Evolutionary conservation across 306 rosid species (phyloP), one percentile per base, ranked within the genome.

Genomic region (Vicia sativa): DNA sequence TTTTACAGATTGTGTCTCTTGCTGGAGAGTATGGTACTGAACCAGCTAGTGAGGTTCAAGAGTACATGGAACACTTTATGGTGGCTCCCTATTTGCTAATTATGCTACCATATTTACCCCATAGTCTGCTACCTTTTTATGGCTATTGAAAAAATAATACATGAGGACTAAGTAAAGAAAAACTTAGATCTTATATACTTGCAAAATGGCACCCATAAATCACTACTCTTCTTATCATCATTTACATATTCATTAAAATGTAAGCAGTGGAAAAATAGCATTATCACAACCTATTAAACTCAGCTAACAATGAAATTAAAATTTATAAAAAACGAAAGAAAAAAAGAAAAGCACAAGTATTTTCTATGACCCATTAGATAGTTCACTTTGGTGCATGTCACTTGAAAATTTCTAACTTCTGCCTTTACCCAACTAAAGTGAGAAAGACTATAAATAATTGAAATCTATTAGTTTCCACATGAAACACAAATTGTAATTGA

Each of bases 21-120:
- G 7, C 8, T 0, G 7, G 15, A 0, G 86, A 71, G 57, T 61
- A 31, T 66, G 80, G 86, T 5, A 66, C 3, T 14, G 57, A 65
- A 9, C 9, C 31, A 39, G 75, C 5, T 1, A 78, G 78, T 62
- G 86, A 81, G 59, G 78, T 78, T 74, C 83, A 74, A 26, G 86
- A 81, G 66, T 57, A 78, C 45, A 77, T 31, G 64, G 64, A 49
- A 73, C 67, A 12, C 63, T 77, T 12, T 68, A 62, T 12, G 7
- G 67, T 48, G 71, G 77, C 1, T 73, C 79, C 2, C 23, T 73
- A 31, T 7, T 0, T 13, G 79, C 38, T 73, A 8, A 79, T 9
- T 64, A 49, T 68, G 74, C 41, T 44, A 13, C 16, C 11, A 18
- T 57, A 35, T 72, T 73, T 18, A 53, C 6, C 4, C 23, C 57